Percentiles rank a stretch among this genome's conserved stretches.
Evolutionary conservation across 345 rosid genomes (phyloP).

Genomic region (Gossypioides kirkii): DNA sequence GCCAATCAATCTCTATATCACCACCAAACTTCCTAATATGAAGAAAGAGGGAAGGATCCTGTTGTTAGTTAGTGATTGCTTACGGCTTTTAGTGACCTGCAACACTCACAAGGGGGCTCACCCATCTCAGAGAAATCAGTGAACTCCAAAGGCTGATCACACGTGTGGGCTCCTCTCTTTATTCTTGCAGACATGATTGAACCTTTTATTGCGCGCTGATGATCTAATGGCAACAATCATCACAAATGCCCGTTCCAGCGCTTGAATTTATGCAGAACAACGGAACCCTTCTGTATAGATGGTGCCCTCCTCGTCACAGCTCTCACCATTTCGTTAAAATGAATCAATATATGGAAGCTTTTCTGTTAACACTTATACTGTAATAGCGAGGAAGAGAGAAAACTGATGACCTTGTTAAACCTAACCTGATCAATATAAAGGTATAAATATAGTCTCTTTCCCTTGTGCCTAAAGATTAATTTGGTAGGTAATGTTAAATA

Average conservation of each 20-base stretch:
- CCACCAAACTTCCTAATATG: conserved; percentile 5
- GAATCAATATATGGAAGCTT: too few species aligned
- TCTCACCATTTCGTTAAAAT: too few species aligned
- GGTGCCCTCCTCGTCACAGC: too few species aligned
- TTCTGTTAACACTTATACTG: too few species aligned
- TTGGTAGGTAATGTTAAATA: too few species aligned
- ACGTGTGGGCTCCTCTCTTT: conserved; percentile 15
- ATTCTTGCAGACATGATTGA: neutral
- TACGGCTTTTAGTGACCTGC: conserved; percentile 14
- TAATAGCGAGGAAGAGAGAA: too few species aligned
- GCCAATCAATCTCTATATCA: too few species aligned
- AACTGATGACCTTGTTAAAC: too few species aligned
- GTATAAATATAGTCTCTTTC: too few species aligned
- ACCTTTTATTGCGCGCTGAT: neutral
- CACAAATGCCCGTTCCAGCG: neutral
- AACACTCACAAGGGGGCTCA: conserved; percentile 1
- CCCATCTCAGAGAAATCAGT: conserved; percentile 17
- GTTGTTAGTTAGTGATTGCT: conserved; percentile 11
- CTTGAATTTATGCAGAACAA: neutral
- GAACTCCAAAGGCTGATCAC: conserved; percentile 10
- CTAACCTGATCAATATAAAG: too few species aligned
- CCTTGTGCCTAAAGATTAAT: too few species aligned
- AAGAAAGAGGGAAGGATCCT: conserved; percentile 15
- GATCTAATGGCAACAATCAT: neutral
- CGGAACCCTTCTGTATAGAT: too few species aligned